These are phyloP conservation scores for Phytopythium boreale DNA, from an alignment of 352 stramenopile genomes.

Conservation along the genomic window DNA sequence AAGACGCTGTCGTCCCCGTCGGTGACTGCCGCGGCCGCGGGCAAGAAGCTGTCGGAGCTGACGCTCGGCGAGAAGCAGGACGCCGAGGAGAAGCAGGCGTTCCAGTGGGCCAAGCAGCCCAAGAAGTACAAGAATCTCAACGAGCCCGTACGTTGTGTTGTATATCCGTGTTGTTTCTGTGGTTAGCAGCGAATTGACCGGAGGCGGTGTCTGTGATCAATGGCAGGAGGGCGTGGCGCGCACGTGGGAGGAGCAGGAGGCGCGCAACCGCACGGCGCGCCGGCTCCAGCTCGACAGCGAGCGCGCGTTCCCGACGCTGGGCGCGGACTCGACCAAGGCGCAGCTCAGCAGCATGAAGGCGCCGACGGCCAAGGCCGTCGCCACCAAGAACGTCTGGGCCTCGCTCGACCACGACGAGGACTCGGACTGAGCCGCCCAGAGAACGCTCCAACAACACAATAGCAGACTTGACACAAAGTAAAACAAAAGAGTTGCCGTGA, in stretches of 20 bases:
- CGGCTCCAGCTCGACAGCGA: constrained; percentile 73
- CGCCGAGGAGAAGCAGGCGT: constrained; percentile 41
- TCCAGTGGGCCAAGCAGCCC: constrained; percentile 82
- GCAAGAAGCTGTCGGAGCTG: constrained; percentile 66
- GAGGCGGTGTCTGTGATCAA: neutral
- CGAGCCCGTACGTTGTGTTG: constrained; percentile 27
- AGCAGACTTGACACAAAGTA: constrained; percentile 1
- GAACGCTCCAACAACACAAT: neutral
- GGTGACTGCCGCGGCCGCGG: constrained; percentile 12
- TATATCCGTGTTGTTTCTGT: neutral
- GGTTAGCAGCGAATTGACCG: neutral
- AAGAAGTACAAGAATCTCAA: constrained; percentile 80
- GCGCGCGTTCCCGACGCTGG: constrained; percentile 73
- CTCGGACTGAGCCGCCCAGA: constrained; percentile 30
- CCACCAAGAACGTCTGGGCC: constrained; percentile 73
- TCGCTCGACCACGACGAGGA: constrained; percentile 69
- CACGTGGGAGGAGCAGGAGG: constrained; percentile 72
- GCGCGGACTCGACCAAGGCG: constrained; percentile 39
- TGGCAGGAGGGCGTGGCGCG: constrained; percentile 45
- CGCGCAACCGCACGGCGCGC: constrained; percentile 55
- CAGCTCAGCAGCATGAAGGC: constrained; percentile 68
- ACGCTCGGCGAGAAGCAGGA: constrained; percentile 50
- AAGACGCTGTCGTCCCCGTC: constrained; percentile 17
- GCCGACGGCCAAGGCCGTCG: constrained; percentile 48
- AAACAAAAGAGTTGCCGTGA: neutral